phyloP scores from a whole-genome alignment of 2,329 filamentous ascomycete genomes.

The Aspergillus puulaauensis region DNA sequence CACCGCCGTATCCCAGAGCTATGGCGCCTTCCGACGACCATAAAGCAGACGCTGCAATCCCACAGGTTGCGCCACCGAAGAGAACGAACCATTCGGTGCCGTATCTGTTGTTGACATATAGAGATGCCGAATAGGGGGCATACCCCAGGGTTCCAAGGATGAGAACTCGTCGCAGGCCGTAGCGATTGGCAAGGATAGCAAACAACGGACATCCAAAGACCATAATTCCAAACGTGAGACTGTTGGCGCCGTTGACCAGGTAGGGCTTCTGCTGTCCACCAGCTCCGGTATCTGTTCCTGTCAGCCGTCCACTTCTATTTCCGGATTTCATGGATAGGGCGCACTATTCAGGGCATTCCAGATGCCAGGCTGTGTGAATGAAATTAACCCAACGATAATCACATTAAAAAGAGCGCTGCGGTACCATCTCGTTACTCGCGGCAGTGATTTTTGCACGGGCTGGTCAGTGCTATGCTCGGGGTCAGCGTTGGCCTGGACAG shows the following conservation, averaged over 20 bases:
- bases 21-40: conserved; percentile 7
- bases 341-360: conserved; percentile 8
- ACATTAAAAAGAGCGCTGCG: conserved; percentile 8
- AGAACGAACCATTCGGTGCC: conserved; percentile 7
- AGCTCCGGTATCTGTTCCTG: conserved; percentile 1
- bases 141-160: conserved; percentile 5
- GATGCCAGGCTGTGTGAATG: conserved; percentile 4
- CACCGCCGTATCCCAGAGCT: conserved; percentile 3
- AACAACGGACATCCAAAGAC: conserved; percentile 8
- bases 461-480: neutral
- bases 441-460: neutral
- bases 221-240: conserved; percentile 4
- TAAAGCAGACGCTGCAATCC: conserved; percentile 4
- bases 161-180: conserved; percentile 2
- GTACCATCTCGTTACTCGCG: conserved; percentile 2
- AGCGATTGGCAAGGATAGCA: conserved; percentile 7
- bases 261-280: conserved; percentile 7
- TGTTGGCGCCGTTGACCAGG: conserved; percentile 10
- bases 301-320: neutral
- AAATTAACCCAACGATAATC: conserved; percentile 7
- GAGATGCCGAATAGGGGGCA: conserved; percentile 4
- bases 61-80: conserved; percentile 7
- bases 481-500: neutral
- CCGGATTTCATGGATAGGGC: neutral
- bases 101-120: conserved; percentile 7